Conservation (phyloP, 1,284 basidiomycete species). For the Cryptococcus depauperatus region DNA sequence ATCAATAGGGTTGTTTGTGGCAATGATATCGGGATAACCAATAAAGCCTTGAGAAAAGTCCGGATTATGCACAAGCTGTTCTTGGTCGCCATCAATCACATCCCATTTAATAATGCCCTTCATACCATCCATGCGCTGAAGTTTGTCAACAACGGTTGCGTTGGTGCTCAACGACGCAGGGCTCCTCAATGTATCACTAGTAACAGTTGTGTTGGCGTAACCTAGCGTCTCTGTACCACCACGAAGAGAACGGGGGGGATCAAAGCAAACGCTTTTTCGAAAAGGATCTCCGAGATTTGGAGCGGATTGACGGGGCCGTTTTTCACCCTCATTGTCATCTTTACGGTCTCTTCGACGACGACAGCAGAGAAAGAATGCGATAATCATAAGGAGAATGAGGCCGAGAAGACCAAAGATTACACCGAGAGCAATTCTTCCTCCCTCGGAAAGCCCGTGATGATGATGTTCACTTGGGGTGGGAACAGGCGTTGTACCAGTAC, state of each 20-base stretch:
- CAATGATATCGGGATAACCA: conserved; percentile 35
- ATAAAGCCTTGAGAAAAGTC: conserved; percentile 23
- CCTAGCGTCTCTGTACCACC: background rate
- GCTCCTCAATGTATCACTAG: conserved; percentile 1
- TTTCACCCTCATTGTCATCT: conserved; percentile 7
- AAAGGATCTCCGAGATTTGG: conserved; percentile 22
- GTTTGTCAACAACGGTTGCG: conserved; percentile 21
- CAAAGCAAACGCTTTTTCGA: conserved; percentile 5
- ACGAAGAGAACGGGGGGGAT: background rate
- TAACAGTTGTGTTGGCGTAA: background rate
- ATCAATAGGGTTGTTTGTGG: conserved; percentile 22
- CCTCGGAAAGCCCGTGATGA: conserved; percentile 31
- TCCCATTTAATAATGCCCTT: conserved; percentile 36
- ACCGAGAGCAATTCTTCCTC: conserved; percentile 42
- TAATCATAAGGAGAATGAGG: conserved; percentile 31
- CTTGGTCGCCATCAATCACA: conserved; percentile 12
- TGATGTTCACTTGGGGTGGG: background rate
- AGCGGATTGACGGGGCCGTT: conserved; percentile 17
- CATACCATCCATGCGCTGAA: conserved; percentile 30
- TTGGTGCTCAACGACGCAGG: conserved; percentile 16
- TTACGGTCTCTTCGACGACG: conserved; percentile 25
- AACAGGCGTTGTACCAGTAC: conserved; percentile 12
- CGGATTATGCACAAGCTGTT: conserved; percentile 10
- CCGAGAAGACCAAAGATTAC: conserved; percentile 37
- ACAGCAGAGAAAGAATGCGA: conserved; percentile 40